Base-by-base conservation (phyloP, 208 protist genomes). In the Herpetomonas tarakana region DNA sequence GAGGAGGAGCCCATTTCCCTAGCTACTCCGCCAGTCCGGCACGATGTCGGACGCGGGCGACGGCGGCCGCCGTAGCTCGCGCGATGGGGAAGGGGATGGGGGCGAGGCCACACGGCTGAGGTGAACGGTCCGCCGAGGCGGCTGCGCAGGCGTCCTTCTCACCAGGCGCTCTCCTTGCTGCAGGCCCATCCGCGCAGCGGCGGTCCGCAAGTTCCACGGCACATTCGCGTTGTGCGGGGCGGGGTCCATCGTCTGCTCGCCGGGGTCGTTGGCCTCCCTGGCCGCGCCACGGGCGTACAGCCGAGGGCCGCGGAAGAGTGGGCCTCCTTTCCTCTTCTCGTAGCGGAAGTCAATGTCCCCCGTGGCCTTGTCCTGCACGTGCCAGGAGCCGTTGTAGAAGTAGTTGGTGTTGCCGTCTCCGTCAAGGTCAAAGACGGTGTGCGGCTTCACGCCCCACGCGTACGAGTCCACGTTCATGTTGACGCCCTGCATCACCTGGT, bases 301-400 rank as follows among this genome's bases (percentile, higher is more conserved):
- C 35, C 71, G 67, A 21, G 88, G 88, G 4, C 88, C 88, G 14
- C 80, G 70, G 28, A 94, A 88, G 3, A 88, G 61, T 3, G 84
- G 59, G 0, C 88, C 88, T 18, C 88, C 84, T 9, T 59, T 59
- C 65, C 88, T 89, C 54, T 75, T 77, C 65, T 94, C 88, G 49
- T 92, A 92, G 25, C 84, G 80, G 81, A 84, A 94, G 62, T 94
- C 88, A 62, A 94, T 86, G 59, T 94, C 88, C 11, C 88, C 79
- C 12, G 88, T 92, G 24, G 67, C 55, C 38, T 86, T 83, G 52
- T 94, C 77, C 50, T 74, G 75, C 58, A 92, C 84, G 65, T 94
- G 88, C 71, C 76, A 88, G 19, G 52, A 24, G n/a, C 63, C 66
- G 39, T 82, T 60, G 21, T 74, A 65, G 38, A 90, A 78, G 76